Evolutionary conservation across 1,284 basidiomycete species (phyloP).

Genomic region (Coriolopsis trogii): DNA sequence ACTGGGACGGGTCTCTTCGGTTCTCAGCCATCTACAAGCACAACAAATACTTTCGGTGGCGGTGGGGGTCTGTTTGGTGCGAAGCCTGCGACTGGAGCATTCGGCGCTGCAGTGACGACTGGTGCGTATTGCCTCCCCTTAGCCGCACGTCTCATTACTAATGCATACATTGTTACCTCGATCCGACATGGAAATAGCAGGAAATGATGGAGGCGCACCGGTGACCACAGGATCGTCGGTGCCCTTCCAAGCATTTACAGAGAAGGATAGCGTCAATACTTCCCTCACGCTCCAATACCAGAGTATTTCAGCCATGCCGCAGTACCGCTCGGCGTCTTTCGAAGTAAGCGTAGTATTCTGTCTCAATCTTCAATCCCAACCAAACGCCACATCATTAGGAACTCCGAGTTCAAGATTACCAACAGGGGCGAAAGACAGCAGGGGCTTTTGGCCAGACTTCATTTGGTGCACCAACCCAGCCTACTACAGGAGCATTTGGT

Average conservation of each 20-base stretch:
- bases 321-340: constrained; percentile 69
- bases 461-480: constrained; percentile 43
- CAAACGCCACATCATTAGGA: constrained; percentile 47
- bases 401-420: constrained; percentile 74
- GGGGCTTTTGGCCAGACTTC: constrained; percentile 49
- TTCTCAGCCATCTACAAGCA: constrained; percentile 29
- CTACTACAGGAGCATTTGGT: constrained; percentile 33
- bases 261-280: constrained; percentile 58
- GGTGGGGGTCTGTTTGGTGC: constrained; percentile 46
- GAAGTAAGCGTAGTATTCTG: constrained; percentile 49
- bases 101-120: constrained; percentile 42
- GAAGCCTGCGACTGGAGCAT: constrained; percentile 48
- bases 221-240: constrained; percentile 69
- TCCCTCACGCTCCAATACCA: constrained; percentile 63
- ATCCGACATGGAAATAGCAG: not conserved
- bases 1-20: constrained; percentile 25
- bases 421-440: constrained; percentile 72
- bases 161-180: not conserved
- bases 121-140: constrained; percentile 22
- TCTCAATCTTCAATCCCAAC: constrained; percentile 7
- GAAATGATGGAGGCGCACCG: constrained; percentile 39
- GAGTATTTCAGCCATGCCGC: constrained; percentile 72
- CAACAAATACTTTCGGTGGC: constrained; percentile 32
- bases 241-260: constrained; percentile 51
- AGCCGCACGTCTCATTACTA: not conserved